Conservation (phyloP, 2,329 filamentous ascomycete genomes). For the Trichoderma polysporum region DNA sequence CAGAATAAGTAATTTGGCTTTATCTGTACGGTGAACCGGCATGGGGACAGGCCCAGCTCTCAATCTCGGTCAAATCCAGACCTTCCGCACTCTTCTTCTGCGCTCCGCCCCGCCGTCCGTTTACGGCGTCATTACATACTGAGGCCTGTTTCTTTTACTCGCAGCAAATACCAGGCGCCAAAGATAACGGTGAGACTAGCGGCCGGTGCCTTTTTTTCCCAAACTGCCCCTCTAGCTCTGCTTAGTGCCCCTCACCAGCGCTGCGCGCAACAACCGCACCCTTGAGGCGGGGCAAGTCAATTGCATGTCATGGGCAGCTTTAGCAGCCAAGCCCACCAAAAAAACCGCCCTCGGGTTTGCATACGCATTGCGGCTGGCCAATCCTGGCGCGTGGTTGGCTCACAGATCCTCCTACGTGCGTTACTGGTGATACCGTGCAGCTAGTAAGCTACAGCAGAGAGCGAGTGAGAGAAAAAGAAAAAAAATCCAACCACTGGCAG, state of each 20-base stretch:
- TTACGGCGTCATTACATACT: conserved; percentile 16
- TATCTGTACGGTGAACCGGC: not conserved
- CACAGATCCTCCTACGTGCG: not conserved
- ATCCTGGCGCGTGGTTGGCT: not conserved
- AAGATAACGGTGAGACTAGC: conserved; percentile 20
- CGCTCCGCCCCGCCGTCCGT: conserved; percentile 13
- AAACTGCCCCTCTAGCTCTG: conserved; percentile 5
- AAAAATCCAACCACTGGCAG: conserved; percentile 12
- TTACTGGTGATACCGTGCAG: conserved; percentile 6
- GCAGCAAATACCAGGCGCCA: not conserved
- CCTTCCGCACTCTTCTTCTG: conserved; percentile 18
- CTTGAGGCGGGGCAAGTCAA: conserved; percentile 3
- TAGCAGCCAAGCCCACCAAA: not conserved
- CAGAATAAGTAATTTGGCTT: not conserved
- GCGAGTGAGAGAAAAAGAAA: not conserved
- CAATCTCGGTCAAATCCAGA: not conserved
- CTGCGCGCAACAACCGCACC: not conserved
- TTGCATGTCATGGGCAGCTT: too few species aligned
- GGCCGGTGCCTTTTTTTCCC: conserved; percentile 10
- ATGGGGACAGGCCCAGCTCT: too few species aligned
- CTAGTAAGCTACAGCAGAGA: not conserved
- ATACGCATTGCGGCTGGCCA: not conserved
- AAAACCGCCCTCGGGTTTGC: not conserved
- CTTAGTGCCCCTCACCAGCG: conserved; percentile 5
- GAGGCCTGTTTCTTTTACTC: conserved; percentile 11